Conservation (phyloP, 441 rosid species). For the Raphanus hybrid region DNA sequence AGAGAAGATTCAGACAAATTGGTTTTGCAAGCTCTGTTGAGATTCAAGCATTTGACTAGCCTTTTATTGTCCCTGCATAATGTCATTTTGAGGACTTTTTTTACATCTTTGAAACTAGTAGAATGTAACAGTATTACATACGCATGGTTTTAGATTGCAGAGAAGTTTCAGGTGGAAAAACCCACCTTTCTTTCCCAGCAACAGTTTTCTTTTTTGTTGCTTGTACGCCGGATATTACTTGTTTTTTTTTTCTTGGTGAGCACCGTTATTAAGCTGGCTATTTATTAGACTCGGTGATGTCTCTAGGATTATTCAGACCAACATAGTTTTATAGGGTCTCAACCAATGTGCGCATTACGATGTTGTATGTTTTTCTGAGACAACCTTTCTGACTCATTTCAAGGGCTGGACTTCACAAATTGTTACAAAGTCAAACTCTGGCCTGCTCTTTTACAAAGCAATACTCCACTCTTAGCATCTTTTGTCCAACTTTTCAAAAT, state of each 20-base stretch:
- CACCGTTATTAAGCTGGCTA: slow-evolving; percentile 32
- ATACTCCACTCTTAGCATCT: slow-evolving; percentile 56
- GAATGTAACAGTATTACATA: not conserved
- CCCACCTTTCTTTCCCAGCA: not conserved
- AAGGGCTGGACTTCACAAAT: slow-evolving; percentile 55
- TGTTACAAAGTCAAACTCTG: slow-evolving; percentile 58
- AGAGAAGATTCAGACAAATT: slow-evolving; percentile 2
- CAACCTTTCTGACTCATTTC: slow-evolving; percentile 57
- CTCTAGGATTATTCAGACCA: slow-evolving; percentile 49
- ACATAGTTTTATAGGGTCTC: slow-evolving; percentile 54
- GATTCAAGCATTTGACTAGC: slow-evolving; percentile 48
- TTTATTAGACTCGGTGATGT: slow-evolving; percentile 46
- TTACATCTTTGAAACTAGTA: slow-evolving; percentile 3
- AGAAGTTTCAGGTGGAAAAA: not conserved
- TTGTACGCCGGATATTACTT: not conserved
- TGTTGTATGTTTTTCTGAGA: slow-evolving; percentile 51
- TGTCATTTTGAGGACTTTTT: slow-evolving; percentile 17
- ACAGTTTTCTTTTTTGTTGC: not conserved
- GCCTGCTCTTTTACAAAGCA: slow-evolving; percentile 48
- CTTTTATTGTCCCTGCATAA: slow-evolving; percentile 50
- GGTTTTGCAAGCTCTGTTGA: slow-evolving; percentile 53
- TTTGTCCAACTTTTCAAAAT: slow-evolving; percentile 60
- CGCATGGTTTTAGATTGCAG: not conserved
- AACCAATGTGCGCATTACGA: slow-evolving; percentile 51
- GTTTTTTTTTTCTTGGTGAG: not conserved